Evolutionary conservation across 805 yeast species (phyloP).

Genomic region (Schwanniomyces sp.): DNA sequence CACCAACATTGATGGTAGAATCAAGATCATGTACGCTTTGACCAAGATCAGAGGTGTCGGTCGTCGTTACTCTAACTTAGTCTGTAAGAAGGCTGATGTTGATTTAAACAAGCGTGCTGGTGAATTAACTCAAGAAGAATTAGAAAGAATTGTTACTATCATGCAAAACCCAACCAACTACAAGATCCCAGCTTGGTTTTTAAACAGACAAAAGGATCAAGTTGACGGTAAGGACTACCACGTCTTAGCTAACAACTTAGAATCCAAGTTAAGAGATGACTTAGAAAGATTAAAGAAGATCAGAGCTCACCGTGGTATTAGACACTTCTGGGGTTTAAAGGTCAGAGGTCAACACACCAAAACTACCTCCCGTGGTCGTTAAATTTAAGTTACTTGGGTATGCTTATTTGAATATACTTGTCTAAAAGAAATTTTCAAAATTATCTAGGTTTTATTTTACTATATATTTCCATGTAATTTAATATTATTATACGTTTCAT

Average conservation of each 20-base stretch:
- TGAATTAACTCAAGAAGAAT: slow-evolving; percentile 99
- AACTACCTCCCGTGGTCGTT: slow-evolving; percentile 96
- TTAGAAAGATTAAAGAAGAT: slow-evolving; percentile 99
- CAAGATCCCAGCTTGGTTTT: slow-evolving; percentile 99
- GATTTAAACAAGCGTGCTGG: slow-evolving; percentile 99
- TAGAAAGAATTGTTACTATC: slow-evolving; percentile 99
- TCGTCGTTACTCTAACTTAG: slow-evolving; percentile 99
- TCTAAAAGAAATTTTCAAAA: slow-evolving; percentile 5
- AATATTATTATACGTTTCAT: slow-evolving; percentile 12
- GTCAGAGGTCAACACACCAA: slow-evolving; percentile 99
- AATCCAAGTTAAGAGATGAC: slow-evolving; percentile 99
- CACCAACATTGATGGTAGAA: slow-evolving; percentile 99
- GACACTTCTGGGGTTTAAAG: slow-evolving; percentile 99
- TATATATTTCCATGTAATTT: slow-evolving; percentile 18
- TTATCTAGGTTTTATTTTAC: slow-evolving; percentile 6
- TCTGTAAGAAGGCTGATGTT: slow-evolving; percentile 99
- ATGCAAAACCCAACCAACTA: slow-evolving; percentile 99
- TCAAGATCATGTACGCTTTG: slow-evolving; percentile 99
- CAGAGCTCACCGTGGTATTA: slow-evolving; percentile 99
- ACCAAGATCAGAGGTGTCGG: slow-evolving; percentile 99
- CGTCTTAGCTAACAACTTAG: slow-evolving; percentile 97
- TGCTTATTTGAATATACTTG: slow-evolving; percentile 1
- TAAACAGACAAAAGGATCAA: slow-evolving; percentile 98
- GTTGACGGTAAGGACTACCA: slow-evolving; percentile 99
- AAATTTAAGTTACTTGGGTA: slow-evolving; percentile 22